phyloP scores from a whole-genome alignment of 2,329 filamentous ascomycete species.

The Aspergillus melleus region DNA sequence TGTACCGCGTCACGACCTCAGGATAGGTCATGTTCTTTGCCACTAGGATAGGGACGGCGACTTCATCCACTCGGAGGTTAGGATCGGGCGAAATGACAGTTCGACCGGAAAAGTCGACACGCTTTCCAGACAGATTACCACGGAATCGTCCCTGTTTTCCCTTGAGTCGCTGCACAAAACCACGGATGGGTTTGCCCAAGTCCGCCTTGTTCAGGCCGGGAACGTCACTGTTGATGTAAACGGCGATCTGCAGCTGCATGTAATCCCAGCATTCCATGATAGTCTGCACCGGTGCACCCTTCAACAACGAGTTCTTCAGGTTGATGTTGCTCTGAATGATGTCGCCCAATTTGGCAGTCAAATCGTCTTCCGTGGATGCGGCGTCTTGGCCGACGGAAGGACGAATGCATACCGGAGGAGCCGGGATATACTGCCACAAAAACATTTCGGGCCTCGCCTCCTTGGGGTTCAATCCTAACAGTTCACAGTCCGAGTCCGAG shows the following conservation, averaged over 20 bases:
- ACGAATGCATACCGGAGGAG: slow-evolving; percentile 89
- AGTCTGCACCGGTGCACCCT: slow-evolving; percentile 80
- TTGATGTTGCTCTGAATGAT: slow-evolving; percentile 91
- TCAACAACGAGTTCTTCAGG: slow-evolving; percentile 77
- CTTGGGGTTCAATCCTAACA: slow-evolving; percentile 81
- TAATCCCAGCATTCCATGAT: slow-evolving; percentile 99
- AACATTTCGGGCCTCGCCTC: slow-evolving; percentile 95
- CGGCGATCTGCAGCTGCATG: slow-evolving; percentile 88
- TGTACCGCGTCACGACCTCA: slow-evolving; percentile 80
- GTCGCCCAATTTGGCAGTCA: slow-evolving; percentile 95
- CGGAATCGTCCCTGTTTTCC: slow-evolving; percentile 97
- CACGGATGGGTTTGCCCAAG: slow-evolving; percentile 83
- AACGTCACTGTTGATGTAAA: slow-evolving; percentile 97
- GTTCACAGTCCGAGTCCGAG: slow-evolving; percentile 79
- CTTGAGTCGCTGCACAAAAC: slow-evolving; percentile 93
- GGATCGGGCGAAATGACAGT: slow-evolving; percentile 98
- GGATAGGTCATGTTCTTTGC: slow-evolving; percentile 96
- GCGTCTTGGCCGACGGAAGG: slow-evolving; percentile 92
- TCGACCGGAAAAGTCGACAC: slow-evolving; percentile 95
- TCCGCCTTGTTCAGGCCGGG: slow-evolving; percentile 88
- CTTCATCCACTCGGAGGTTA: slow-evolving; percentile 88
- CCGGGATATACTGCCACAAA: slow-evolving; percentile 93
- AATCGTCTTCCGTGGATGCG: slow-evolving; percentile 91
- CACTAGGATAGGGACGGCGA: slow-evolving; percentile 87
- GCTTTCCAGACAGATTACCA: slow-evolving; percentile 95